Percentiles rank a stretch among this genome's conserved stretches.
Conservation (phyloP, 2,329 filamentous ascomycete species). For the Magnaporthiopsis incrustans region DNA sequence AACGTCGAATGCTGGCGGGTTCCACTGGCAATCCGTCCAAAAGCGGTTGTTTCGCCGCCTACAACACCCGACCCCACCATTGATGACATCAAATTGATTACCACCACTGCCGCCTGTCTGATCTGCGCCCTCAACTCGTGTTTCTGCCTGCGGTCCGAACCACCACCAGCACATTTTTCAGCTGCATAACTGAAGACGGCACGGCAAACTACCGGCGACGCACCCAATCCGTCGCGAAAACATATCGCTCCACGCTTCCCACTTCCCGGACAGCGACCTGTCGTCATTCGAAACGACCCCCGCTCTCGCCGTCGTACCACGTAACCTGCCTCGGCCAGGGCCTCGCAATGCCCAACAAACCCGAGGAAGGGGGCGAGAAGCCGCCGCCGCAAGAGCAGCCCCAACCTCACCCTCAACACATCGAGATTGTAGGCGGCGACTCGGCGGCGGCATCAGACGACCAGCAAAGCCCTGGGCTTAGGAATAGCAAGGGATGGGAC, state of each 20-base stretch:
- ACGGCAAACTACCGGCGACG: not conserved
- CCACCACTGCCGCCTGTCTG: not conserved
- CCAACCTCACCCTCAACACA: not conserved
- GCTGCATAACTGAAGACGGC: not conserved
- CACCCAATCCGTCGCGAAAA: not conserved
- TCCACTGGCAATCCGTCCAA: not conserved
- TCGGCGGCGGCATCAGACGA: slow-evolving; percentile 16
- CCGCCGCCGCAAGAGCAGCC: not conserved
- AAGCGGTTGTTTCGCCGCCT: not conserved
- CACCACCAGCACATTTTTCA: not conserved
- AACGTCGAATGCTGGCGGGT: not conserved
- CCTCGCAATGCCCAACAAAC: not conserved
- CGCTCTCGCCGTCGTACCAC: not conserved
- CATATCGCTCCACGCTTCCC: not conserved
- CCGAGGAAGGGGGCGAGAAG: not conserved
- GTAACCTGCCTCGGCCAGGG: not conserved
- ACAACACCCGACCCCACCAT: not conserved
- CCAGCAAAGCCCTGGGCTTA: slow-evolving; percentile 37
- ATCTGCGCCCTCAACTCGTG: not conserved
- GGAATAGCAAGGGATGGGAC: slow-evolving; percentile 69
- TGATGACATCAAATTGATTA: not conserved
- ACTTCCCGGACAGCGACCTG: no score
- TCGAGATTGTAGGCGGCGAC: not conserved
- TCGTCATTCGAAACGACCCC: not conserved
- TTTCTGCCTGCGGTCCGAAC: not conserved